phyloP scores from a whole-genome alignment of 805 yeast species.

The Schwanniomyces pseudopolymorphus region DNA sequence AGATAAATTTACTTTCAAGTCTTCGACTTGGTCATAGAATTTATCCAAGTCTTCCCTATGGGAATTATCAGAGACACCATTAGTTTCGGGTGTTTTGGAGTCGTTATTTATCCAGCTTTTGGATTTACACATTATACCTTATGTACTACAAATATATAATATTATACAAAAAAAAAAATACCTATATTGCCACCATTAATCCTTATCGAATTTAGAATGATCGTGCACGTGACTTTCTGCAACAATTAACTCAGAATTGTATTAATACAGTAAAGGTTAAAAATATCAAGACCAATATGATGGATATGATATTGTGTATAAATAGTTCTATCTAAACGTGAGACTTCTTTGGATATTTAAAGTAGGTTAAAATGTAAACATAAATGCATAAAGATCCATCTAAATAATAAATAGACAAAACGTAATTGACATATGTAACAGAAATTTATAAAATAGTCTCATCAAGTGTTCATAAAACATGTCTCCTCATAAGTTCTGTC shows the following conservation, averaged over 20 bases:
- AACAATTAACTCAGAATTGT: no score
- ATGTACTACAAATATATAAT: neutral
- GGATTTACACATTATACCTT: slow-evolving; percentile 2
- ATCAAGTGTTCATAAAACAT: neutral
- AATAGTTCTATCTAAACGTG: neutral
- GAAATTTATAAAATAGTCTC: neutral
- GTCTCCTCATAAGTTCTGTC: neutral
- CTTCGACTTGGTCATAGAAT: slow-evolving; percentile 23
- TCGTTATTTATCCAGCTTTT: slow-evolving; percentile 3
- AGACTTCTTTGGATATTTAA: neutral
- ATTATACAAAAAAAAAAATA: neutral
- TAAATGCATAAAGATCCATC: neutral
- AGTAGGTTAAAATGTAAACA: neutral
- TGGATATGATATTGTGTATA: neutral
- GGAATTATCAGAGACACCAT: slow-evolving; percentile 8
- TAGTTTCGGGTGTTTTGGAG: slow-evolving; percentile 2
- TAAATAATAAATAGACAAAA: neutral
- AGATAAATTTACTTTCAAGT: slow-evolving; percentile 22
- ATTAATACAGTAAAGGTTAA: neutral
- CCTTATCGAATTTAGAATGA: neutral
- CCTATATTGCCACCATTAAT: neutral
- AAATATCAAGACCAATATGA: neutral
- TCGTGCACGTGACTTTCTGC: neutral
- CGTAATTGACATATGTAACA: neutral
- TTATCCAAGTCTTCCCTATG: slow-evolving; percentile 18